Conservation (phyloP, 192 early-diverging fungal genomes). For the Entomortierella beljakovae region DNA sequence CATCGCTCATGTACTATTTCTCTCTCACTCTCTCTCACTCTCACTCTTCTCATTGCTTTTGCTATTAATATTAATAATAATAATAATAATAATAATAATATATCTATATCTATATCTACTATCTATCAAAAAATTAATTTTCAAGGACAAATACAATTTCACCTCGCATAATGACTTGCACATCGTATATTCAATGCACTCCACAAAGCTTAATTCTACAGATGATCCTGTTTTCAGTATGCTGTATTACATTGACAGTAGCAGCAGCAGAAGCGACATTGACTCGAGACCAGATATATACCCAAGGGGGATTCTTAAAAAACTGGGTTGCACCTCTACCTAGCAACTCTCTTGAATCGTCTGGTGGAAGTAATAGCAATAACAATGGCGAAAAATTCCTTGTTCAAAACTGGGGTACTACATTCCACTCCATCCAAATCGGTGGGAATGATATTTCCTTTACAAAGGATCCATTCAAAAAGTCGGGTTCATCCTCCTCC, state of each 20-base stretch:
- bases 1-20: no score
- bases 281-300: slow-evolving; percentile 33
- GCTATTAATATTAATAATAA: no score
- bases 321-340: slow-evolving; percentile 58
- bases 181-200: no score
- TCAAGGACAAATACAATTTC: no score
- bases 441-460: slow-evolving; percentile 48
- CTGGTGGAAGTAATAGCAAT: neutral
- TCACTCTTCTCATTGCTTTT: no score
- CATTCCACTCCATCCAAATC: slow-evolving; percentile 29
- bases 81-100: no score
- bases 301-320: slow-evolving; percentile 30
- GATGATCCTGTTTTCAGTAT: neutral
- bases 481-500: neutral
- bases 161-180: no score
- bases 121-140: no score
- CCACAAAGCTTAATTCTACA: no score
- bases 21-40: no score
- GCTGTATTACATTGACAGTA: neutral
- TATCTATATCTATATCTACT: no score
- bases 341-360: slow-evolving; percentile 1
- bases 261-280: slow-evolving; percentile 10
- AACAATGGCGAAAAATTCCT: slow-evolving; percentile 14
- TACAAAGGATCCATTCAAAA: slow-evolving; percentile 45
- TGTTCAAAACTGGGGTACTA: slow-evolving; percentile 37